phyloP scores from a whole-genome alignment of 345 rosid species.

The Brassica nigra region DNA sequence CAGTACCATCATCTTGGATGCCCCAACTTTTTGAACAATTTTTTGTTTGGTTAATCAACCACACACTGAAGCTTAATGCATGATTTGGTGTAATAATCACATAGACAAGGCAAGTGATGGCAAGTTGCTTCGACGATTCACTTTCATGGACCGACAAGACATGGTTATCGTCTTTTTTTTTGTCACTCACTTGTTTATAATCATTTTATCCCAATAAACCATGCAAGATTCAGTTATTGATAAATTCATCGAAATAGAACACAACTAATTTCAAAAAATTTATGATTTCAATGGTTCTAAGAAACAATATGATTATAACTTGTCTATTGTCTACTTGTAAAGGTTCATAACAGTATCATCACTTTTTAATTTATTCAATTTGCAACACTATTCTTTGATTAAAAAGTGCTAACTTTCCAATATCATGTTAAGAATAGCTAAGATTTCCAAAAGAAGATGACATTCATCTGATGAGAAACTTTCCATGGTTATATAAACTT shows the following conservation, averaged over 20 bases:
- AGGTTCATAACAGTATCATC: neutral
- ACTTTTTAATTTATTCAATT: too few species aligned
- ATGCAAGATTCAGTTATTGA: neutral
- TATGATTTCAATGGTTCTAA: slow-evolving; percentile 5
- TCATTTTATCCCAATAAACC: slow-evolving; percentile 11
- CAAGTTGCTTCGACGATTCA: slow-evolving; percentile 32
- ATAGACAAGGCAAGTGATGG: slow-evolving; percentile 38
- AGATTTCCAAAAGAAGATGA: too few species aligned
- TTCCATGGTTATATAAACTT: neutral
- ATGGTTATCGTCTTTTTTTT: slow-evolving; percentile 24
- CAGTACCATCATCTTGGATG: neutral
- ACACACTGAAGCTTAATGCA: slow-evolving; percentile 5
- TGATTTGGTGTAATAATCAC: slow-evolving; percentile 30
- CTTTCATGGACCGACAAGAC: slow-evolving; percentile 38
- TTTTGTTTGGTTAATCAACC: neutral
- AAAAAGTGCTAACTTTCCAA: too few species aligned
- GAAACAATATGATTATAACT: slow-evolving; percentile 27
- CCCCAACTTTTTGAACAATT: neutral
- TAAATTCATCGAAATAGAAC: slow-evolving; percentile 1
- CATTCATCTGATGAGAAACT: neutral
- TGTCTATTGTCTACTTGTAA: slow-evolving; percentile 14
- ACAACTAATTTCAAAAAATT: slow-evolving; percentile 6
- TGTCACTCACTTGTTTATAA: slow-evolving; percentile 5
- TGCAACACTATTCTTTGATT: too few species aligned
- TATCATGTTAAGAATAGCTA: too few species aligned